Evolutionary conservation across 2,329 filamentous ascomycete genomes (phyloP), one percentile per base, ranked within the genome.

Genomic region (Metarhizium robertsii): DNA sequence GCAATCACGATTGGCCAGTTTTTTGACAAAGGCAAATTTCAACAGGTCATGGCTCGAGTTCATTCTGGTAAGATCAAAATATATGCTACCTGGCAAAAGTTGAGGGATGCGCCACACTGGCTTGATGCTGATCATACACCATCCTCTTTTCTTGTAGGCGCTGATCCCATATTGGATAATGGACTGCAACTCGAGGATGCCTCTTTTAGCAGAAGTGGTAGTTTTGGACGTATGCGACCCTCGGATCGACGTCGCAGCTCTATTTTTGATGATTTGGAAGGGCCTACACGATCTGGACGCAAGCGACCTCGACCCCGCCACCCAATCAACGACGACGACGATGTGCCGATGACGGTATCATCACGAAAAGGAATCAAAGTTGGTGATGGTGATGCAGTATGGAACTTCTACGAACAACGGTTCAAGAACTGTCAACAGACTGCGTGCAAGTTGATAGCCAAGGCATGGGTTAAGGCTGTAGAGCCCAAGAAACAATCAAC

Each of bases 401-500:
- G 78, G 70, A 73, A 73, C 8, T 85, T 85, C 59, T 86, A 87
- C 60, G 74, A 79, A 50, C 75, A 78, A 45, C 73, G 82, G 1
- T 83, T 90, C 65, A 81, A 80, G 59, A 79, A 80, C 56, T 80
- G 86, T 61, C 86, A 90, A 62, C 87, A 91, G 62, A 79, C 82
- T 2, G 80, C 84, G 6, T 86, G 85, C 70, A 90, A 90, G 68
- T 72, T 84, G 30, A 84, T 90, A 53, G 83, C 83, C 38, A 91
- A 90, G 66, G 84, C 81, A 11, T 90, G 87, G 81, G 84, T 91
- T 57, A 89, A 89, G 64, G 77, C 82, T 2, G 81, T 90, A 2
- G 86, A 88, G 62, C 87, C 87, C 0, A 89, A 87, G 70, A 91
- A 91, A 68, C 87, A 90, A 67, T 85, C 85, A 0, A 85, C 81